Conservation (phyloP, 345 rosid species). For the Lenwebbia sp. region DNA sequence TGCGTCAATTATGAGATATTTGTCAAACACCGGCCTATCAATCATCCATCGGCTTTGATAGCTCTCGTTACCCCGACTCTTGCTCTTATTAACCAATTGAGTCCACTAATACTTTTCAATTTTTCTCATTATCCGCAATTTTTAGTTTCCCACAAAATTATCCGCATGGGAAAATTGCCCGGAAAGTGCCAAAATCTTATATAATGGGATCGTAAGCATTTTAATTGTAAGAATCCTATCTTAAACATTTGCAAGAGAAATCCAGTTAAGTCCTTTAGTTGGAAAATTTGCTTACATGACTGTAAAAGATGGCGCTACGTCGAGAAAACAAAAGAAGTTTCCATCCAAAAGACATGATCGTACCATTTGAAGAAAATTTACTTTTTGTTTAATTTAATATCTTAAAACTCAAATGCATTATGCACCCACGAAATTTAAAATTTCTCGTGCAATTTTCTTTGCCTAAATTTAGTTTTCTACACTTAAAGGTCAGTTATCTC, state of each 20-base stretch:
- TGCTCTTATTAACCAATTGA: too few species aligned
- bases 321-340: too few species aligned
- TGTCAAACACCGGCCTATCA: too few species aligned
- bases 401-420: not conserved
- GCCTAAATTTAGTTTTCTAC: too few species aligned
- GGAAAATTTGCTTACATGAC: not conserved
- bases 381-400: too few species aligned
- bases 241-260: not conserved
- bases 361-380: not conserved
- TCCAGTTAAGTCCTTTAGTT: not conserved
- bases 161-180: not conserved
- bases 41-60: not conserved
- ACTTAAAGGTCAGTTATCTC: too few species aligned
- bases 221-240: too few species aligned
- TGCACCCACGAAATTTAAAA: not conserved
- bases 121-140: not conserved
- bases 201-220: not conserved
- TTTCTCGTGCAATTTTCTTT: too few species aligned
- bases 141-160: not conserved
- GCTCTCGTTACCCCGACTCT: not conserved
- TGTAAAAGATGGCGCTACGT: too few species aligned
- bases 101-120: not conserved
- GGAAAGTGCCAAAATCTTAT: not conserved
- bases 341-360: not conserved
- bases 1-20: too few species aligned